Percentiles rank a stretch among this genome's conserved stretches.
phyloP scores from a whole-genome alignment of 2,329 filamentous ascomycete genomes.

The Ascocoryne sarcoides region DNA sequence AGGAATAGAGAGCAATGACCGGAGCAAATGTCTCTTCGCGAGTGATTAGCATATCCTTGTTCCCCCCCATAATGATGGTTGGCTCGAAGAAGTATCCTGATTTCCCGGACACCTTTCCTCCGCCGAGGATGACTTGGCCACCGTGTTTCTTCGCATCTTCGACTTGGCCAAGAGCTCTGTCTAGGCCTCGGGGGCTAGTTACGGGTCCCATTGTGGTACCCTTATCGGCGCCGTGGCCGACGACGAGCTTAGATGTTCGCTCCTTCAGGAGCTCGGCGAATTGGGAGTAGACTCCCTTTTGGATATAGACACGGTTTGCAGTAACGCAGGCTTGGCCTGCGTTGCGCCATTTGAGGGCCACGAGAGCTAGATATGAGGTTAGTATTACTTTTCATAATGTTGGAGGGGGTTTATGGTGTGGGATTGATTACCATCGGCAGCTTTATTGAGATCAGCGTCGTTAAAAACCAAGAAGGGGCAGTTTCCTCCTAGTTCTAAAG shows the following conservation, averaged over 20 bases:
- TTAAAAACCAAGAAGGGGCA: conserved; percentile 58
- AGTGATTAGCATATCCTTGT: conserved; percentile 46
- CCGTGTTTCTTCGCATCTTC: conserved; percentile 55
- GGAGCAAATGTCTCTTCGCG: conserved; percentile 59
- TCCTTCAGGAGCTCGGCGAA: conserved; percentile 48
- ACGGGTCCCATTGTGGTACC: conserved; percentile 51
- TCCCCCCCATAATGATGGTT: conserved; percentile 53
- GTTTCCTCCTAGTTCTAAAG: conserved; percentile 56
- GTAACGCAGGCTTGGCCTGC: conserved; percentile 58
- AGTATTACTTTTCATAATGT: neutral
- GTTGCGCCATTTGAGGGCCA: conserved; percentile 46
- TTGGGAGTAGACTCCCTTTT: conserved; percentile 50
- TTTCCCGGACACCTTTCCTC: conserved; percentile 39
- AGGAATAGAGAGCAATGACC: conserved; percentile 53
- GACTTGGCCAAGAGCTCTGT: conserved; percentile 51
- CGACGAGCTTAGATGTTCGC: conserved; percentile 42
- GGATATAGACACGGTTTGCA: conserved; percentile 57
- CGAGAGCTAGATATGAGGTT: conserved; percentile 25
- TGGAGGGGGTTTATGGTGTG: neutral
- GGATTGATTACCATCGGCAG: conserved; percentile 34
- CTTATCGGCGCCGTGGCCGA: conserved; percentile 52
- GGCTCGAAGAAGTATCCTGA: conserved; percentile 62
- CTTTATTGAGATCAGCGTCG: conserved; percentile 52
- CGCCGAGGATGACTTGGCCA: conserved; percentile 55
- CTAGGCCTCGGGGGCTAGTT: conserved; percentile 45